These are phyloP conservation scores for Leucosporidium creatinivorum DNA, from an alignment of 768 basidiomycete species.

Conservation along the genomic window DNA sequence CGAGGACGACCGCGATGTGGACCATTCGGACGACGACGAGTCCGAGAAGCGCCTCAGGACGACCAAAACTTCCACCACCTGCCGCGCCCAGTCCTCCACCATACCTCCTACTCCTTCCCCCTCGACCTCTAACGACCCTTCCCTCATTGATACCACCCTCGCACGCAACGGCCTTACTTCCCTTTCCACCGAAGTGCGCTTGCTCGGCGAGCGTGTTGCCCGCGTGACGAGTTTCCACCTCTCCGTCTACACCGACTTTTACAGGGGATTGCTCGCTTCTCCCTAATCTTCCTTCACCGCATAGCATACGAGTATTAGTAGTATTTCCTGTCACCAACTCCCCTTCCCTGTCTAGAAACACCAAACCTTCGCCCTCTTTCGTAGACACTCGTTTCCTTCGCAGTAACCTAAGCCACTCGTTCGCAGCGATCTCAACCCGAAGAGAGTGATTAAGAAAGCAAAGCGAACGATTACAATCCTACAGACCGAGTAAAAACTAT, in stretches of 20 bases:
- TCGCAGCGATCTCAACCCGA: too few relatives aligned
- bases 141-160: conserved; percentile 33
- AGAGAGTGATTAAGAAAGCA: too few relatives aligned
- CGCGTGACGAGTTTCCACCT: conserved; percentile 68
- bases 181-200: conserved; percentile 60
- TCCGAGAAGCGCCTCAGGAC: conserved; percentile 7
- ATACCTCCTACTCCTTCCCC: conserved; percentile 2
- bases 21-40: not conserved
- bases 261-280: conserved; percentile 47
- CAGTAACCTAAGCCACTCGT: too few relatives aligned
- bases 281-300: not conserved
- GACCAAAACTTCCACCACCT: not conserved
- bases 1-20: not conserved
- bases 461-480: too few relatives aligned
- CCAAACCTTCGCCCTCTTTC: too few relatives aligned
- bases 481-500: too few relatives aligned
- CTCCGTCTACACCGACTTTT: conserved; percentile 66
- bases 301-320: too few relatives aligned
- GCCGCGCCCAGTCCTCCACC: conserved; percentile 1
- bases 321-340: too few relatives aligned
- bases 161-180: conserved; percentile 61
- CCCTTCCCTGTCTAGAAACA: too few relatives aligned
- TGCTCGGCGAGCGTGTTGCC: conserved; percentile 63
- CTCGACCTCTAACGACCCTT: conserved; percentile 30
- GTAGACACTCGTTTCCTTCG: too few relatives aligned